Conservation (phyloP, 306 rosid genomes). For the Bauhinia variegata region DNA sequence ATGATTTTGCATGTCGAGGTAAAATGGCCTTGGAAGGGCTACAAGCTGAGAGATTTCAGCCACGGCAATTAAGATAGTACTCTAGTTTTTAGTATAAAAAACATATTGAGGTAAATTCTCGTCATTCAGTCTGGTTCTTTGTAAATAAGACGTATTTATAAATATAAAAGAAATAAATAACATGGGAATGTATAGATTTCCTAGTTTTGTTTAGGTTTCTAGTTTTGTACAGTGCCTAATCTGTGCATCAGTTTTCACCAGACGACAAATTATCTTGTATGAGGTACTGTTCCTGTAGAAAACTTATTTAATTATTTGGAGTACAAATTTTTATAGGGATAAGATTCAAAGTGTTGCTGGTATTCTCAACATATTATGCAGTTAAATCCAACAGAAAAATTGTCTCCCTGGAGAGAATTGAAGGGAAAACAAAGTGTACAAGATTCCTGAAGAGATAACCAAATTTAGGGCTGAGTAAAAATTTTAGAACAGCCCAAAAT, state of each 20-base stretch:
- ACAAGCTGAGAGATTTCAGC: constrained; percentile 34
- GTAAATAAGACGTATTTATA: constrained; percentile 23
- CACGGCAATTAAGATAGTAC: neutral
- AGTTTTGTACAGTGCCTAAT: constrained; percentile 29
- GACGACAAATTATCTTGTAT: neutral
- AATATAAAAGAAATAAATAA: constrained; percentile 15
- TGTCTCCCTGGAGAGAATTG: too few relatives aligned
- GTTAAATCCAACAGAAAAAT: too few relatives aligned
- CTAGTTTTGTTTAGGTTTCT: constrained; percentile 32
- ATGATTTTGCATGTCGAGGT: constrained; percentile 26
- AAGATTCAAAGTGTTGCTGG: too few relatives aligned
- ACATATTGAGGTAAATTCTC: constrained; percentile 20
- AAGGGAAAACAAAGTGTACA: too few relatives aligned
- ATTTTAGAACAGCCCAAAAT: too few relatives aligned
- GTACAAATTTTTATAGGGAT: too few relatives aligned
- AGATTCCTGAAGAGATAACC: too few relatives aligned
- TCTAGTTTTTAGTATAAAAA: constrained; percentile 21
- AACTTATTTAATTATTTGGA: neutral
- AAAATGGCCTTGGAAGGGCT: constrained; percentile 18
- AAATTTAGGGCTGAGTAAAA: too few relatives aligned
- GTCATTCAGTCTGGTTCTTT: constrained; percentile 30
- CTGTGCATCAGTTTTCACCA: constrained; percentile 16
- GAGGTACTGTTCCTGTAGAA: constrained; percentile 1
- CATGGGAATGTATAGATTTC: constrained; percentile 36
- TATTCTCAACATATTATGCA: too few relatives aligned